phyloP scores from a whole-genome alignment of 495 filamentous ascomycete genomes.

The Sporormia fimetaria region DNA sequence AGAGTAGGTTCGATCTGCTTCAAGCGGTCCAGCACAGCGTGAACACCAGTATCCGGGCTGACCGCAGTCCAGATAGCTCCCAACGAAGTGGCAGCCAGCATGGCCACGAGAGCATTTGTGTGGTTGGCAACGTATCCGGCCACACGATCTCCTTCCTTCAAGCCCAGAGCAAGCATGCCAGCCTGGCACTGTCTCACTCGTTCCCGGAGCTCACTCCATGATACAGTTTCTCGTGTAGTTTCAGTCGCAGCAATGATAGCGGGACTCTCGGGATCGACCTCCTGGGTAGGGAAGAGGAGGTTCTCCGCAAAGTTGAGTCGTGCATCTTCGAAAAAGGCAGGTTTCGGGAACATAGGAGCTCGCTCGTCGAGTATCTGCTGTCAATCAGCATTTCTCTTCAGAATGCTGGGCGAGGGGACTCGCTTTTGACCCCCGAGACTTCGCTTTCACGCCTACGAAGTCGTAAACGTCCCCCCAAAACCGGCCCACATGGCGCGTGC shows the following conservation, averaged over 20 bases:
- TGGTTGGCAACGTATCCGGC: slow-evolving; percentile 86
- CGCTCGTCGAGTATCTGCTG: slow-evolving; percentile 54
- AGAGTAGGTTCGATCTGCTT: slow-evolving; percentile 69
- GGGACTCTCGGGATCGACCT: slow-evolving; percentile 44
- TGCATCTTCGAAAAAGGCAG: slow-evolving; percentile 68
- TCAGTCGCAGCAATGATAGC: slow-evolving; percentile 71
- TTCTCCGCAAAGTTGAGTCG: slow-evolving; percentile 88
- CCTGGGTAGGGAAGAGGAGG: slow-evolving; percentile 60
- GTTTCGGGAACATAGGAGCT: slow-evolving; percentile 69
- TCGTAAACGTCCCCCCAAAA: slow-evolving; percentile 87
- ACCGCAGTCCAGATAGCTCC: slow-evolving; percentile 89
- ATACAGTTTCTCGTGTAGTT: slow-evolving; percentile 50
- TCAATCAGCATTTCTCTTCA: neutral
- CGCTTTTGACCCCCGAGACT: slow-evolving; percentile 4
- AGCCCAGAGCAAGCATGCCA: slow-evolving; percentile 50
- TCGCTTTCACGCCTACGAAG: slow-evolving; percentile 61
- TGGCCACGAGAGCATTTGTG: slow-evolving; percentile 67
- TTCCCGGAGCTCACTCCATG: slow-evolving; percentile 74
- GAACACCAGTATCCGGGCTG: slow-evolving; percentile 70
- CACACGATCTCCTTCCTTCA: slow-evolving; percentile 59
- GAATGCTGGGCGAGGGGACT: neutral
- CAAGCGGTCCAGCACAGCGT: slow-evolving; percentile 70
- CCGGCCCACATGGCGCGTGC: slow-evolving; percentile 55
- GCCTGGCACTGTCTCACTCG: slow-evolving; percentile 61
- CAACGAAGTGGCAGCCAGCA: slow-evolving; percentile 67